Conservation (phyloP, 441 rosid genomes). For the Populus tomentosa region DNA sequence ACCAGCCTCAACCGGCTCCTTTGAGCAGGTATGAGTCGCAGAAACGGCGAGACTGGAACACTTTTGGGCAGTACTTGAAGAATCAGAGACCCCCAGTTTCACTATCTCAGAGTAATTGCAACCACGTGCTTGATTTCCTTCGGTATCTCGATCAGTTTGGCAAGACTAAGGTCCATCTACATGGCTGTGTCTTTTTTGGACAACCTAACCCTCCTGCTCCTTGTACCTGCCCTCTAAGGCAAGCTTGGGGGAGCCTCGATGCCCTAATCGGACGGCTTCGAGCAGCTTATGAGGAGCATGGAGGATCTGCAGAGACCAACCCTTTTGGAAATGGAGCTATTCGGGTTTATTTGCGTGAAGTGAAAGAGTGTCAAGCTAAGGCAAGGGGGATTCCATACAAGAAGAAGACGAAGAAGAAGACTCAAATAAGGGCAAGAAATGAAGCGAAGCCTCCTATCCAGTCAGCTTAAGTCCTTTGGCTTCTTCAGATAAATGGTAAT, state of each 20-base stretch:
- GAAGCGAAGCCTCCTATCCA: constrained; percentile 38
- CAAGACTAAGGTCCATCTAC: constrained; percentile 74
- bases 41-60: too few species aligned
- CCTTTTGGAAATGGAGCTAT: too few species aligned
- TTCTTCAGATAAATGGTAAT: constrained; percentile 36
- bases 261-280: constrained; percentile 58
- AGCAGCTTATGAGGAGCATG: too few species aligned
- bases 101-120: too few species aligned
- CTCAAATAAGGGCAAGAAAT: constrained; percentile 39
- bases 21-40: constrained; percentile 47
- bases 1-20: constrained; percentile 30
- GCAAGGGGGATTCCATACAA: neutral
- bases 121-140: too few species aligned
- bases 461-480: constrained; percentile 20
- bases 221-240: constrained; percentile 75
- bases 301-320: too few species aligned
- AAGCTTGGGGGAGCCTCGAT: constrained; percentile 94
- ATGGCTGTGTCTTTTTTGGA: constrained; percentile 71
- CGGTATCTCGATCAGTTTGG: constrained; percentile 74
- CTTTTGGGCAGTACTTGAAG: too few species aligned
- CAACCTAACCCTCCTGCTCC: constrained; percentile 79
- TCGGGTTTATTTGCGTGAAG: too few species aligned
- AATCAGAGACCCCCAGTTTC: too few species aligned
- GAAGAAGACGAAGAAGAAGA: constrained; percentile 77
- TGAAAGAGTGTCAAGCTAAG: too few species aligned